These are phyloP conservation scores for Jacaranda mimosifolia DNA, from an alignment of 257 asterid genomes.

Conservation along the genomic window DNA sequence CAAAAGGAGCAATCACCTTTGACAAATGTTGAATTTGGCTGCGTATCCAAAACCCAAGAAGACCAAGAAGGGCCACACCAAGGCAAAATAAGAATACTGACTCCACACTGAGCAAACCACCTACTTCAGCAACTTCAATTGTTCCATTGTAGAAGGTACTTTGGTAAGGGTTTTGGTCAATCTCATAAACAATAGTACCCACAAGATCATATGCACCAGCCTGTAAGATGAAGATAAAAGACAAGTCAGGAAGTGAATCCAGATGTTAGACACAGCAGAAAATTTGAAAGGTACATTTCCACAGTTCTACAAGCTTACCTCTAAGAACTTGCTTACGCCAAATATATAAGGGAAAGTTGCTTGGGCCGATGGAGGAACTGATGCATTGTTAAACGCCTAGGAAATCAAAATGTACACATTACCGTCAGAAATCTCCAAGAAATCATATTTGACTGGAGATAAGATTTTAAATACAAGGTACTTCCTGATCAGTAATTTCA, in stretches of 20 bases:
- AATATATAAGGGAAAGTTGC: slow-evolving; percentile 90
- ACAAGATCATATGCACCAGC: slow-evolving; percentile 93
- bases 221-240: slow-evolving; percentile 58
- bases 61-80: slow-evolving; percentile 70
- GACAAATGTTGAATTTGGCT: slow-evolving; percentile 70
- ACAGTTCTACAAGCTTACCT: slow-evolving; percentile 55
- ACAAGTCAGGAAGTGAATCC: slow-evolving; percentile 17
- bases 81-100: slow-evolving; percentile 88
- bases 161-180: slow-evolving; percentile 80
- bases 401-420: slow-evolving; percentile 26
- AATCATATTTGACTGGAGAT: neutral
- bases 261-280: slow-evolving; percentile 8
- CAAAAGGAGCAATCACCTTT: slow-evolving; percentile 57
- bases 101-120: slow-evolving; percentile 88
- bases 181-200: slow-evolving; percentile 88
- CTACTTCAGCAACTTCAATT: slow-evolving; percentile 87
- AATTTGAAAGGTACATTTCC: slow-evolving; percentile 15
- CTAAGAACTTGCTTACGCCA: slow-evolving; percentile 95
- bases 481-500: slow-evolving; percentile 2
- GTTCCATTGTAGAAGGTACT: slow-evolving; percentile 91
- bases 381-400: slow-evolving; percentile 84
- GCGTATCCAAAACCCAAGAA: slow-evolving; percentile 67
- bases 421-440: slow-evolving; percentile 2
- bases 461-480: neutral
- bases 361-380: slow-evolving; percentile 91